Percentiles rank a stretch among this genome's conserved stretches.
These are phyloP conservation scores for Neofusicoccum umdonicola DNA, from an alignment of 2,329 filamentous ascomycete genomes.

Conservation along the genomic window DNA sequence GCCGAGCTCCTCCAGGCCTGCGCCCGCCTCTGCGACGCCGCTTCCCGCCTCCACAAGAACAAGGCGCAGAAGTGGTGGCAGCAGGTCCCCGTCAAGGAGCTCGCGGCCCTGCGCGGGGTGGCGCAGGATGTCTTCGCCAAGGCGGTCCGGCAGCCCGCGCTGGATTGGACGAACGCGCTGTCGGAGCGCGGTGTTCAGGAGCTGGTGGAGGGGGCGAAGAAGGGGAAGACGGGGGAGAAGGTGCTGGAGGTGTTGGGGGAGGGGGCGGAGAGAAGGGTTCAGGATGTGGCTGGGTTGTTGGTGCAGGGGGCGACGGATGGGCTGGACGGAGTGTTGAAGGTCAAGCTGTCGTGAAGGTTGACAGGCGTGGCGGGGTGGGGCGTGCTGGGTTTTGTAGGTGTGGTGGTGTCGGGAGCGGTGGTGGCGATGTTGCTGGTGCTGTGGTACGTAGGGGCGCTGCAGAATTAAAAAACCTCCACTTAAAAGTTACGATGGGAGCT, in stretches of 20 bases:
- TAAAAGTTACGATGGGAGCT: too few species aligned
- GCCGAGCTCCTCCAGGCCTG: conserved; percentile 25
- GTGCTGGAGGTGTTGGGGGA: not conserved
- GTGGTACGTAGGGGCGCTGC: too few species aligned
- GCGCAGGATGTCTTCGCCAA: not conserved
- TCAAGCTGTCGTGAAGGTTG: not conserved
- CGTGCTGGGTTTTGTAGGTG: not conserved
- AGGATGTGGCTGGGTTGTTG: not conserved
- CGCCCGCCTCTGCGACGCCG: conserved; percentile 12
- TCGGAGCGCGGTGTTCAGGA: not conserved
- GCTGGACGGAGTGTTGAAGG: conserved; percentile 9
- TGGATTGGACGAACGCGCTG: conserved; percentile 16
- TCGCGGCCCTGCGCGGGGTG: not conserved
- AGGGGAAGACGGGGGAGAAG: not conserved
- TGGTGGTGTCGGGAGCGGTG: not conserved
- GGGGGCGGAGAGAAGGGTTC: not conserved
- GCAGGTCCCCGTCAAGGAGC: conserved; percentile 7
- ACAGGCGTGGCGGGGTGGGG: not conserved
- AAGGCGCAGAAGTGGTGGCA: conserved; percentile 11
- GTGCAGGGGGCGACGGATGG: not conserved
- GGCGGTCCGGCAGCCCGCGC: not conserved
- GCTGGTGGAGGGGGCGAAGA: not conserved
- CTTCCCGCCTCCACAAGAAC: conserved; percentile 1
- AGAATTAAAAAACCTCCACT: too few species aligned
- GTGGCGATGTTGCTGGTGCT: not conserved